Evolutionary conservation across 257 asterid genomes (phyloP).

Genomic region (Capsicum pubescens): DNA sequence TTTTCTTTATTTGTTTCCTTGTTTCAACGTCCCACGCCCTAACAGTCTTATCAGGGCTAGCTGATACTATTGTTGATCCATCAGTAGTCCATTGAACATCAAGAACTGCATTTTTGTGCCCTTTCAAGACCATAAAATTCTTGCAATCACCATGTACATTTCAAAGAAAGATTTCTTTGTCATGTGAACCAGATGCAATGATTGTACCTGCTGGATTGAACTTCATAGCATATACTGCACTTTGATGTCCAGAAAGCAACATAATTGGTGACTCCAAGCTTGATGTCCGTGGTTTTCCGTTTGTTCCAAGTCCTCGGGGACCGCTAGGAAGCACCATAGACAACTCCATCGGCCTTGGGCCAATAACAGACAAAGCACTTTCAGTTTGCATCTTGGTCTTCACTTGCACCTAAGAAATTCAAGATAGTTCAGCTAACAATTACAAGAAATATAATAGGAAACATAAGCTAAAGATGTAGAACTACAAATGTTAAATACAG

Average conservation of each 20-base stretch:
- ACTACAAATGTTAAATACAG: neutral
- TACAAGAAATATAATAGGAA: neutral
- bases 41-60: conserved; percentile 92
- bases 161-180: conserved; percentile 91
- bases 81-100: conserved; percentile 96
- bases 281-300: conserved; percentile 75
- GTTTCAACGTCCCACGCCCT: conserved; percentile 98
- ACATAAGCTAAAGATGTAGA: neutral
- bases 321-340: conserved; percentile 50
- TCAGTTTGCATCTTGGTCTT: conserved; percentile 71
- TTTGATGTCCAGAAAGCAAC: conserved; percentile 90
- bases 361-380: conserved; percentile 83
- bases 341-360: conserved; percentile 79
- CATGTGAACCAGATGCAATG: conserved; percentile 95
- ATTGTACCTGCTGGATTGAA: conserved; percentile 88
- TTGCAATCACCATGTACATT: conserved; percentile 85
- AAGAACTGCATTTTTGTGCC: conserved; percentile 94
- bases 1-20: conserved; percentile 91
- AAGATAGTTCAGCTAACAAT: conserved; percentile 12
- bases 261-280: conserved; percentile 91
- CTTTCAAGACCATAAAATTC: conserved; percentile 85
- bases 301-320: conserved; percentile 54
- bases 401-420: conserved; percentile 5
- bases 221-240: conserved; percentile 88
- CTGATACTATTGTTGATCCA: conserved; percentile 83